Conservation (phyloP, 75 land plant genomes). For the Larix kaempferi region DNA sequence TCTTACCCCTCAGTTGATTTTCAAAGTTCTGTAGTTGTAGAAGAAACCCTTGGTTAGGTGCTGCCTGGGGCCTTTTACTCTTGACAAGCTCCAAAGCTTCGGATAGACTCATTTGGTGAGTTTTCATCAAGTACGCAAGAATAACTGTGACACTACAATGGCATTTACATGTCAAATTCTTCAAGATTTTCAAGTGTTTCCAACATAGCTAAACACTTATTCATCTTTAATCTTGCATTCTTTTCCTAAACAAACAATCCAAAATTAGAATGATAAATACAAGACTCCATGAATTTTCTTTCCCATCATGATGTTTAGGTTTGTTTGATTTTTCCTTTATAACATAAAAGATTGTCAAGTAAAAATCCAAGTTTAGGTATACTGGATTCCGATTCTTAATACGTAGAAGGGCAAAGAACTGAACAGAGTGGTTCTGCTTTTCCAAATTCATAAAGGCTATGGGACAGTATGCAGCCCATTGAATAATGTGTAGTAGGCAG, state of each 20-base stretch:
- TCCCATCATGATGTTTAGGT: too few relatives aligned
- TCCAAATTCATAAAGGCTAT: too few relatives aligned
- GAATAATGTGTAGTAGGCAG: too few relatives aligned
- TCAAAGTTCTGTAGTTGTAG: conserved; percentile 48
- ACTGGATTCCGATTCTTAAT: too few relatives aligned
- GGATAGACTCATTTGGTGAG: conserved; percentile 40
- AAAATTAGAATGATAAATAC: background rate
- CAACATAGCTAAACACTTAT: background rate
- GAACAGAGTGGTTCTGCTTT: too few relatives aligned
- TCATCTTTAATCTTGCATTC: background rate
- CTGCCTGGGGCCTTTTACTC: conserved; percentile 46
- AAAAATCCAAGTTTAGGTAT: too few relatives aligned
- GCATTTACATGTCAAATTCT: conserved; percentile 10
- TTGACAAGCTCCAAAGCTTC: conserved; percentile 47
- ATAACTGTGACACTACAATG: conserved; percentile 61
- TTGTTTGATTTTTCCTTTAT: too few relatives aligned
- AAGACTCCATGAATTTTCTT: background rate
- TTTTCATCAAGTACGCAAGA: conserved; percentile 65
- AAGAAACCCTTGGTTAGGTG: conserved; percentile 57
- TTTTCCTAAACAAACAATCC: background rate
- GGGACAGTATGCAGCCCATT: too few relatives aligned
- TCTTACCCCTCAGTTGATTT: conserved; percentile 31
- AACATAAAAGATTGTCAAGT: too few relatives aligned
- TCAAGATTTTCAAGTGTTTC: background rate
- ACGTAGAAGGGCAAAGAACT: too few relatives aligned